Conservation (phyloP, 306 rosid genomes). For the Hylodesmum podocarpum region DNA sequence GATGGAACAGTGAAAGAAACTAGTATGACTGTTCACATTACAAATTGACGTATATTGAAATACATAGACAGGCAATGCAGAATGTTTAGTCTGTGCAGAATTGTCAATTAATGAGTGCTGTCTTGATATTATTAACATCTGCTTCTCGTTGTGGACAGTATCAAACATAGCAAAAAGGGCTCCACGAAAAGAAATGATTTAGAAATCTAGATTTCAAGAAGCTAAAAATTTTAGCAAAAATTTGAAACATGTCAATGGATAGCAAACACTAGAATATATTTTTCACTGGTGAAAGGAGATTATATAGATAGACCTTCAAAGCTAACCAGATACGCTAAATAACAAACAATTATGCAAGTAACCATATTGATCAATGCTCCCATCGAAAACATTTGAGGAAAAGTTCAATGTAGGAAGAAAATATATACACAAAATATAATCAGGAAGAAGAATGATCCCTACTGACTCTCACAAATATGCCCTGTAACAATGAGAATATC, state of each 20-base stretch:
- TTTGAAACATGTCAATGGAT: not conserved
- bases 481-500: not conserved
- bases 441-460: not conserved
- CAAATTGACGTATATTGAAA: not conserved
- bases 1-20: not conserved
- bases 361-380: not conserved
- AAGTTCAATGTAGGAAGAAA: not conserved
- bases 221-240: not conserved
- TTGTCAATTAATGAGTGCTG: not conserved
- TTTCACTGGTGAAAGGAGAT: not conserved
- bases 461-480: not conserved
- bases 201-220: conserved; percentile 1
- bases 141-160: not conserved
- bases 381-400: not conserved
- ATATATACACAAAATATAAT: not conserved
- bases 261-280: not conserved
- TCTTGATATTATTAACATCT: not conserved
- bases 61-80: not conserved
- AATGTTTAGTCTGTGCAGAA: not conserved
- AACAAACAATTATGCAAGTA: not conserved
- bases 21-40: not conserved
- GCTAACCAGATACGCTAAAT: not conserved
- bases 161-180: not conserved
- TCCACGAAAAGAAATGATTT: not conserved
- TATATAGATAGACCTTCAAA: not conserved